These are phyloP conservation scores for Neopestalotiopsis clavispora DNA, from an alignment of 2,329 filamentous ascomycete genomes.

Conservation along the genomic window DNA sequence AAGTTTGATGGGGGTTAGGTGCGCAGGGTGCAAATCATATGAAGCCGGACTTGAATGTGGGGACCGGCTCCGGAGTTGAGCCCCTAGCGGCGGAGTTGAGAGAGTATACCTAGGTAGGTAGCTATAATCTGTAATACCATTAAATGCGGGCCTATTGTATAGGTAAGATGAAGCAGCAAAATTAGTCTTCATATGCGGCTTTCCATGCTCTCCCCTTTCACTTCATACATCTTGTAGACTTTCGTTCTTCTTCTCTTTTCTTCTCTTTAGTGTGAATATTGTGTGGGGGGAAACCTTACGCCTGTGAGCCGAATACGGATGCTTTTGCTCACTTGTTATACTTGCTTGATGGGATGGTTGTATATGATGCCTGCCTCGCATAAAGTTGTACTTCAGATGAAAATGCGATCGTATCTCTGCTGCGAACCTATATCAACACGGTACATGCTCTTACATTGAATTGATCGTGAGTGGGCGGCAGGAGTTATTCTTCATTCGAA, in stretches of 20 bases:
- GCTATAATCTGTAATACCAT: background rate
- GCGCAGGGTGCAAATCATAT: background rate
- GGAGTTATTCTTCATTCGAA: conserved; percentile 42
- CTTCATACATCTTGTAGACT: no score
- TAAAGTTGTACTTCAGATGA: background rate
- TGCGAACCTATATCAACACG: no score
- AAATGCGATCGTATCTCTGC: background rate
- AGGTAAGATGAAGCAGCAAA: no score
- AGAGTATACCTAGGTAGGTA: background rate
- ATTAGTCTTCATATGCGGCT: no score
- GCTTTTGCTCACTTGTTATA: no score
- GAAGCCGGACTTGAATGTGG: background rate
- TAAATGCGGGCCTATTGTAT: conserved; percentile 10
- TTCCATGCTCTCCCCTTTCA: no score
- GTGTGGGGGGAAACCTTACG: no score
- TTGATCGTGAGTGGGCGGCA: background rate
- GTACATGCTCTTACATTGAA: background rate
- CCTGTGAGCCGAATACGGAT: no score
- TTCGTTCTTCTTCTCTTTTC: no score
- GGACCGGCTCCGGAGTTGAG: background rate
- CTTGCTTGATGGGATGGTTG: no score
- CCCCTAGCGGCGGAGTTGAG: background rate
- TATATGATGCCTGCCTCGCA: background rate
- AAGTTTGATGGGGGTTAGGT: background rate
- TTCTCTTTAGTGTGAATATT: no score